Base-by-base conservation (phyloP, 2,329 filamentous ascomycete genomes). In the Akanthomyces uredinophilus region DNA sequence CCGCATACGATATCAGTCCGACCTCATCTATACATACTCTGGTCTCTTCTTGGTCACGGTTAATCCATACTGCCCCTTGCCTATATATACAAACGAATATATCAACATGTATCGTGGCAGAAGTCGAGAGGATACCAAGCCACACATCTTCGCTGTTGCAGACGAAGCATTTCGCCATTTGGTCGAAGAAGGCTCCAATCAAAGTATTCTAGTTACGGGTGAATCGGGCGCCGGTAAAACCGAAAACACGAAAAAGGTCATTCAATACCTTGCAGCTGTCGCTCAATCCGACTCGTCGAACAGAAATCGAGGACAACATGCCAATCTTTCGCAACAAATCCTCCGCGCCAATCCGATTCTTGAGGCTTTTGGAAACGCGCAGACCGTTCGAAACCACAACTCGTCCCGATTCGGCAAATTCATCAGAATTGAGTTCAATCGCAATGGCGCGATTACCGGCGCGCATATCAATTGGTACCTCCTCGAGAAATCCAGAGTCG, bases 401-500 rank as follows among this genome's bases (percentile, higher is more conserved):
- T 99, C 95, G 0, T 99, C 95, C 5, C 87, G 95, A 66, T 99
- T 99, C 70, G 95, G 95, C 72, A 99, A 99, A 74, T 99, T 99
- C 71, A 99, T 99, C 72, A 86, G 96, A 55, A 99, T 99, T 70
- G 92, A 97, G 72, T 97, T 99, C 76, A 92, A 87, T 39, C 84
- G 90, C 27, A 85, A 85, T 41, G 96, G 96, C 32, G 90, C 95
- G 60, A 99, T 99, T 67, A 90, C 90, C 4, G 96, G 96, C 41
- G 95, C 95, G 24, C 97, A 92, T 77, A 98, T 99, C 67, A 93
- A 99, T 73, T 99, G 95, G 95, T 99, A 98, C 75, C 82, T 99
- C 0, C 80, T 99, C 16, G 95, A 99, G 72, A 99, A 99, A 75
- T 99, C 95, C n/a, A 86, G 95, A 68, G 95, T 99, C 8, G 94